These are phyloP conservation scores for Paramarasmius palmivorus DNA, from an alignment of 1,284 basidiomycete genomes.

Conservation along the genomic window DNA sequence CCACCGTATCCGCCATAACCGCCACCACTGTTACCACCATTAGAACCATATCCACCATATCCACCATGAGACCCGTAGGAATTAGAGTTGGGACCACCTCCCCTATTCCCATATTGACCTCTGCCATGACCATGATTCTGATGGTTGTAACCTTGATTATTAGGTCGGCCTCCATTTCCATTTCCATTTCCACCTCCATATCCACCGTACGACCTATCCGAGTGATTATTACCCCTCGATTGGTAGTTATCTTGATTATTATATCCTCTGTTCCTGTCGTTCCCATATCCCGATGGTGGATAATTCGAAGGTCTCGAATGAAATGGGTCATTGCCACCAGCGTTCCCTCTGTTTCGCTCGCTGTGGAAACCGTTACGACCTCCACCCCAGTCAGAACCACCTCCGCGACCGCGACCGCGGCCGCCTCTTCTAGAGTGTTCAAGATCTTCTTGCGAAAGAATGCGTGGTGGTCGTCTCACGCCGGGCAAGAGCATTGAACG, in stretches of 20 bases:
- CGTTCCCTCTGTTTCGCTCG: constrained; percentile 11
- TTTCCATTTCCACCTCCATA: constrained; percentile 23
- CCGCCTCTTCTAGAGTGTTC: constrained; percentile 56
- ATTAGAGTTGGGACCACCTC: constrained; percentile 5
- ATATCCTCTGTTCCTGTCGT: constrained; percentile 12
- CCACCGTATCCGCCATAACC: constrained; percentile 24
- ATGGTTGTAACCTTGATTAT: constrained; percentile 18
- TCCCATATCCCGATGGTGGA: constrained; percentile 23
- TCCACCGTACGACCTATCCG: constrained; percentile 9
- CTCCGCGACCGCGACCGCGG: constrained; percentile 52
- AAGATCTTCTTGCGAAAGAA: constrained; percentile 75
- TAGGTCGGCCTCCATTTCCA: not conserved
- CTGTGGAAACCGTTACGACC: constrained; percentile 22
- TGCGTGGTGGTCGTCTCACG: constrained; percentile 58
- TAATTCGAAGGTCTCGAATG: constrained; percentile 34
- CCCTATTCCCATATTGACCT: constrained; percentile 25
- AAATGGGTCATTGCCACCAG: constrained; percentile 33
- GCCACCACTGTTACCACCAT: constrained; percentile 20
- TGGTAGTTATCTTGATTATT: constrained; percentile 2
- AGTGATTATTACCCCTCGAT: constrained; percentile 3
- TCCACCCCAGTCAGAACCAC: constrained; percentile 39
- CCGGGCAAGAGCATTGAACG: constrained; percentile 84
- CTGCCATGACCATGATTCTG: constrained; percentile 28
- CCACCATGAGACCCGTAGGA: constrained; percentile 20
- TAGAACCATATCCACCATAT: constrained; percentile 13